Conservation (phyloP, 352 stramenopile species). For the Phytophthora fragariaefolia region DNA sequence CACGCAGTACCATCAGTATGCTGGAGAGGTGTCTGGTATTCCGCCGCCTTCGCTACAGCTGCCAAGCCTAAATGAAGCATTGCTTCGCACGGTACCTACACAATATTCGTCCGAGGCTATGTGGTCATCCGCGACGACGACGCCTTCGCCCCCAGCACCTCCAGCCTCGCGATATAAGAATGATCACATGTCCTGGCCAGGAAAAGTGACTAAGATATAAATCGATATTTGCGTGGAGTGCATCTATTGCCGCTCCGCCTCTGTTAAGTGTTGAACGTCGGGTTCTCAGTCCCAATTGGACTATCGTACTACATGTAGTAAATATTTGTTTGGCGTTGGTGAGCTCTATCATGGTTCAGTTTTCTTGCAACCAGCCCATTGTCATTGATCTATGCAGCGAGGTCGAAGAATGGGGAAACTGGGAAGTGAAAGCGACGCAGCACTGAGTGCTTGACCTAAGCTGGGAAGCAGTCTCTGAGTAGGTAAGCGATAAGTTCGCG, state of each 20-base stretch:
- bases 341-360: neutral
- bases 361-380: neutral
- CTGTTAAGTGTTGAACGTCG: slow-evolving; percentile 6
- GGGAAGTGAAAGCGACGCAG: slow-evolving; percentile 47
- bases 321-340: neutral
- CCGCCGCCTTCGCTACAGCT: slow-evolving; percentile 35
- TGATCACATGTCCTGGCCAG: slow-evolving; percentile 29
- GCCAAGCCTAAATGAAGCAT: slow-evolving; percentile 50
- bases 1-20: slow-evolving; percentile 29
- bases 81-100: slow-evolving; percentile 42
- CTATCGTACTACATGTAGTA: neutral
- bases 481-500: slow-evolving; percentile 6
- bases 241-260: neutral
- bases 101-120: slow-evolving; percentile 31
- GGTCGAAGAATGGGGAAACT: slow-evolving; percentile 44
- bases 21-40: slow-evolving; percentile 28
- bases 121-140: slow-evolving; percentile 31
- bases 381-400: slow-evolving; percentile 12
- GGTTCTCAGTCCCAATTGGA: neutral
- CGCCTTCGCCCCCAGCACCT: slow-evolving; percentile 27
- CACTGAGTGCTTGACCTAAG: slow-evolving; percentile 54
- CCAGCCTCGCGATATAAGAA: slow-evolving; percentile 35
- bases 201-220: slow-evolving; percentile 29
- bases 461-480: slow-evolving; percentile 45
- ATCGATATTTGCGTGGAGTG: slow-evolving; percentile 10